Evolutionary conservation across 306 rosid species (phyloP).

Genomic region (Vigna unguiculata): DNA sequence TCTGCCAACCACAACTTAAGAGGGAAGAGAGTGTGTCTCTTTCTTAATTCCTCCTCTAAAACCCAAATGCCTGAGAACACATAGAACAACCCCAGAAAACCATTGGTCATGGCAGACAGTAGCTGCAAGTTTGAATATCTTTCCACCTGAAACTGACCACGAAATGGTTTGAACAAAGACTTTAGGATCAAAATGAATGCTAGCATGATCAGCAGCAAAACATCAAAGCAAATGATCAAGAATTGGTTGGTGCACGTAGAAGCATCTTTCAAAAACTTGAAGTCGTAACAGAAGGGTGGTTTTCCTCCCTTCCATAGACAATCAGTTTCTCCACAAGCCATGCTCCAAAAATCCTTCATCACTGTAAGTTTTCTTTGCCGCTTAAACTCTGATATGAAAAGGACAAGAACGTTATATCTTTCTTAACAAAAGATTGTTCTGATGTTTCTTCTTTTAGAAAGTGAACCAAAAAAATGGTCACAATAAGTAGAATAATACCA

Average conservation of each 20-base stretch:
- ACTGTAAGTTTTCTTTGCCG: not conserved
- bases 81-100: conserved; percentile 53
- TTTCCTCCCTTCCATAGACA: conserved; percentile 42
- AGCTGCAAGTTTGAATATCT: conserved; percentile 48
- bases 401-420: not conserved
- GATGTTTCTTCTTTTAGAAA: not conserved
- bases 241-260: conserved; percentile 58
- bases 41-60: conserved; percentile 59
- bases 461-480: not conserved
- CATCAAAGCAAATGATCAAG: conserved; percentile 49
- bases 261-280: conserved; percentile 49
- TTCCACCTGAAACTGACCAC: conserved; percentile 3
- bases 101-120: conserved; percentile 49
- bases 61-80: conserved; percentile 56
- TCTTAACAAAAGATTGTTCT: not conserved
- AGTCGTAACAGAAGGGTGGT: conserved; percentile 38
- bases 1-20: conserved; percentile 49
- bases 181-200: conserved; percentile 50
- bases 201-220: conserved; percentile 56
- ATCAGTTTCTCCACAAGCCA: conserved; percentile 57
- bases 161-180: conserved; percentile 42
- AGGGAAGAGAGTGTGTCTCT: conserved; percentile 49
- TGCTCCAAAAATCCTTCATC: conserved; percentile 53
- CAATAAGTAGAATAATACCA: not conserved
- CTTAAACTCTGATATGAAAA: conserved; percentile 33